Conservation (phyloP, 805 yeast species). For the Monosporozyma solicola region DNA sequence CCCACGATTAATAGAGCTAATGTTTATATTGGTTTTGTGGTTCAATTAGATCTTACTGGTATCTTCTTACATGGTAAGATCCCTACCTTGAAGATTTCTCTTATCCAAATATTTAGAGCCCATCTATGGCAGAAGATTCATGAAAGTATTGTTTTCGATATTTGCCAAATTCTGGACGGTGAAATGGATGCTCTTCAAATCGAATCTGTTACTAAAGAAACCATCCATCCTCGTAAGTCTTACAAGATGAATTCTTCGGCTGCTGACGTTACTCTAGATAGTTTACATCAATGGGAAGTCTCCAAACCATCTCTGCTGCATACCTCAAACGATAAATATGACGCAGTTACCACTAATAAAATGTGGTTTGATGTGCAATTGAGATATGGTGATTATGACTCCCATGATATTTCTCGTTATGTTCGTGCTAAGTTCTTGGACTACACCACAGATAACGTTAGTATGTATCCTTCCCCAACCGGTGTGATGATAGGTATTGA, state of each 20-base stretch:
- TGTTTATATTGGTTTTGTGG: constrained; percentile 94
- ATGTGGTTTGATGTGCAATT: constrained; percentile 94
- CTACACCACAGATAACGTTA: constrained; percentile 78
- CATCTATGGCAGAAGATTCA: constrained; percentile 99
- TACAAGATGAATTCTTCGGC: constrained; percentile 94
- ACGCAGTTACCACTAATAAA: constrained; percentile 51
- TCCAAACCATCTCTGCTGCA: constrained; percentile 71
- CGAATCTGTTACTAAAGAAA: constrained; percentile 78
- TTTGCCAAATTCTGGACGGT: constrained; percentile 84
- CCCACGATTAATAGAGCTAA: constrained; percentile 98
- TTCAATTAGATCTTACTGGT: constrained; percentile 93
- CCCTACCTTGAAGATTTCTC: constrained; percentile 90
- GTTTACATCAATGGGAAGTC: constrained; percentile 75
- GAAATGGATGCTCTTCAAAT: constrained; percentile 77
- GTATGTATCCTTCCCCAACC: constrained; percentile 85
- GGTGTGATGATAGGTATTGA: constrained; percentile 89
- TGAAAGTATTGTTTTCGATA: constrained; percentile 86
- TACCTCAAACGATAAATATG: constrained; percentile 58
- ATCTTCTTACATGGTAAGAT: constrained; percentile 95
- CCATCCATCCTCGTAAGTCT: constrained; percentile 94
- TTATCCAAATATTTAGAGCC: constrained; percentile 93
- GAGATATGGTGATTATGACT: constrained; percentile 94
- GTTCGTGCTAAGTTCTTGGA: constrained; percentile 89
- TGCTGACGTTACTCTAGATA: constrained; percentile 76
- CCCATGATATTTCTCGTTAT: constrained; percentile 92